phyloP scores from a whole-genome alignment of 2,329 filamentous ascomycete genomes.

The Cercospora berteroae region DNA sequence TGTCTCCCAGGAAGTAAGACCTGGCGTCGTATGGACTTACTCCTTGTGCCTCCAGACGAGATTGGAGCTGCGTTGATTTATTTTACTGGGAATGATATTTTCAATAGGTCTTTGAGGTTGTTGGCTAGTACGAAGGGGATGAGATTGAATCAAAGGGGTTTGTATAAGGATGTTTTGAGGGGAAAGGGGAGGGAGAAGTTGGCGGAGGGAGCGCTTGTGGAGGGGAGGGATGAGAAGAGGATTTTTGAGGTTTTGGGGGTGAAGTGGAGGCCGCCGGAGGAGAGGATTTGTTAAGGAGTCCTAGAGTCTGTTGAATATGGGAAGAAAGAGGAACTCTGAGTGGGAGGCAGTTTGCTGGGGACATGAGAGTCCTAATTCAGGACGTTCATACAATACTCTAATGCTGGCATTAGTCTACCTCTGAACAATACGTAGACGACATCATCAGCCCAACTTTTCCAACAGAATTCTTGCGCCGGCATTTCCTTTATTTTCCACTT shows the following conservation, averaged over 20 bases:
- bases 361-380: neutral
- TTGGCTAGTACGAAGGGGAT: constrained; percentile 78
- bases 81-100: constrained; percentile 93
- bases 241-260: constrained; percentile 83
- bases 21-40: constrained; percentile 81
- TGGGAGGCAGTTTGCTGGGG: neutral
- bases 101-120: constrained; percentile 81
- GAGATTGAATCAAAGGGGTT: constrained; percentile 77
- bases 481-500: constrained; percentile 39
- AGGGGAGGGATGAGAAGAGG: constrained; percentile 69
- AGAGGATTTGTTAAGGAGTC: constrained; percentile 64
- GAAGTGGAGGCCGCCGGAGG: constrained; percentile 75
- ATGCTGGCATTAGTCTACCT: neutral
- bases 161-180: constrained; percentile 70
- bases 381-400: neutral
- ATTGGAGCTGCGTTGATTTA: constrained; percentile 87
- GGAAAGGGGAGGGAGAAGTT: constrained; percentile 58
- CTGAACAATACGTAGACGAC: neutral
- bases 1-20: constrained; percentile 59
- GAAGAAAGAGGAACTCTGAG: neutral
- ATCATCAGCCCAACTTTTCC: constrained; percentile 24
- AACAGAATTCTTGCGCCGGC: constrained; percentile 49
- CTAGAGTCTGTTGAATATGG: neutral
- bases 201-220: constrained; percentile 67
- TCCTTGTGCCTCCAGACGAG: constrained; percentile 76